Conservation (phyloP, 1,284 basidiomycete species). For the Termitomyces sp. region DNA sequence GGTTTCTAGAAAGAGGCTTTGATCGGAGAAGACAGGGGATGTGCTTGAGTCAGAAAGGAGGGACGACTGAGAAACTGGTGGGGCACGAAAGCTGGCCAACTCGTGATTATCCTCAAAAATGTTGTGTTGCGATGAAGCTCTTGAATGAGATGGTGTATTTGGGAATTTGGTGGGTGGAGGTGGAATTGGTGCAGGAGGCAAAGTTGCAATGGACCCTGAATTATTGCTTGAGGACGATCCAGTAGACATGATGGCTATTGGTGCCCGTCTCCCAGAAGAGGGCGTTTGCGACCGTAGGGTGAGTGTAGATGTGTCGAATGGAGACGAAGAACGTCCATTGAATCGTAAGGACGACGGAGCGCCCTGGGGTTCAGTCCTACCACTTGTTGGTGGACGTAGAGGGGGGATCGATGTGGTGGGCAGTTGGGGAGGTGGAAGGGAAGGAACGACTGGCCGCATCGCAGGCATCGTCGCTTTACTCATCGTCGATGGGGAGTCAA, state of each 20-base stretch:
- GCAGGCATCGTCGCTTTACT: not conserved
- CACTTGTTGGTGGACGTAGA: constrained; percentile 1
- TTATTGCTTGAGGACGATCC: constrained; percentile 12
- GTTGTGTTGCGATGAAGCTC: constrained; percentile 9
- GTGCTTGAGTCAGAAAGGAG: constrained; percentile 13
- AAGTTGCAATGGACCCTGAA: constrained; percentile 10
- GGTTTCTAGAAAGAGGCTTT: constrained; percentile 14
- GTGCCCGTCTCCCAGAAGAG: constrained; percentile 16
- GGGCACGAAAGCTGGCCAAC: constrained; percentile 33
- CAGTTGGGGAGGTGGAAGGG: not conserved
- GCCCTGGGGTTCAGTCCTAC: constrained; percentile 3
- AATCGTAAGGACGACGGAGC: constrained; percentile 3
- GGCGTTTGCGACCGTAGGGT: constrained; percentile 12
- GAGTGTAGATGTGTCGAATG: constrained; percentile 9
- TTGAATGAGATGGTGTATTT: constrained; percentile 8
- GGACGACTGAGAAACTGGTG: constrained; percentile 20
- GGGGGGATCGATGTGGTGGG: not conserved
- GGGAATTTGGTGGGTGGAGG: constrained; percentile 11
- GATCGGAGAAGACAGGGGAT: constrained; percentile 18
- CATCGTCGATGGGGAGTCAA: constrained; percentile 9
- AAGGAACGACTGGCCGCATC: not conserved
- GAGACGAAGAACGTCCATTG: constrained; percentile 7
- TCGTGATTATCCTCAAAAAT: constrained; percentile 34
- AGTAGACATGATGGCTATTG: constrained; percentile 27
- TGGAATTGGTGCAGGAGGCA: constrained; percentile 20